Evolutionary conservation across 2,329 filamentous ascomycete species (phyloP).

Genomic region (Arthrobotrys musiformis): DNA sequence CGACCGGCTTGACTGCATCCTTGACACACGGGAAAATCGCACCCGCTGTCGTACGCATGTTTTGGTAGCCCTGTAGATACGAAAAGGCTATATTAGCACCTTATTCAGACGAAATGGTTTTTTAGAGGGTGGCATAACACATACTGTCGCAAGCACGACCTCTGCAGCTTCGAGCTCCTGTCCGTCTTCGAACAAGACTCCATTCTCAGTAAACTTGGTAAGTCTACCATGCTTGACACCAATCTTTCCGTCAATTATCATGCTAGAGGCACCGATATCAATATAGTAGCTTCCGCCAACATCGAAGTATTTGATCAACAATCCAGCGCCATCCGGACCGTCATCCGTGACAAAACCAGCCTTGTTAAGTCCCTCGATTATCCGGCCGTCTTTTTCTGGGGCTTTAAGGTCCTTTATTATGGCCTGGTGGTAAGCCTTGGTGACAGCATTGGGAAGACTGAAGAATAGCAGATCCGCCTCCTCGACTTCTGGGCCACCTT

Average conservation of each 20-base stretch:
- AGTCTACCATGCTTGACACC: constrained; percentile 72
- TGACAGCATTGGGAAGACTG: constrained; percentile 70
- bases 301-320: constrained; percentile 73
- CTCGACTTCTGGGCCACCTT: constrained; percentile 70
- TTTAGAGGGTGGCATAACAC: background rate
- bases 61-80: constrained; percentile 68
- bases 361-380: constrained; percentile 65
- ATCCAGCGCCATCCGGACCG: constrained; percentile 69
- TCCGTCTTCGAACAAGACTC: constrained; percentile 68
- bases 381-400: constrained; percentile 61
- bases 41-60: constrained; percentile 74
- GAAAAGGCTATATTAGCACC: constrained; percentile 61
- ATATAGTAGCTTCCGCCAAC: constrained; percentile 77
- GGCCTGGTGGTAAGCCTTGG: constrained; percentile 69
- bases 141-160: constrained; percentile 71
- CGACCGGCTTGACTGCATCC: constrained; percentile 70
- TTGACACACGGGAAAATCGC: constrained; percentile 72
- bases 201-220: constrained; percentile 65
- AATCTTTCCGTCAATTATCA: constrained; percentile 74
- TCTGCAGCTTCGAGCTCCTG: constrained; percentile 71
- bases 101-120: background rate
- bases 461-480: constrained; percentile 74
- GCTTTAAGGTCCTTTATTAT: constrained; percentile 9
- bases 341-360: constrained; percentile 72
- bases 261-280: constrained; percentile 72